Evolutionary conservation across 768 basidiomycete genomes (phyloP), one percentile per base, ranked within the genome.

Genomic region (Collybia sp.): DNA sequence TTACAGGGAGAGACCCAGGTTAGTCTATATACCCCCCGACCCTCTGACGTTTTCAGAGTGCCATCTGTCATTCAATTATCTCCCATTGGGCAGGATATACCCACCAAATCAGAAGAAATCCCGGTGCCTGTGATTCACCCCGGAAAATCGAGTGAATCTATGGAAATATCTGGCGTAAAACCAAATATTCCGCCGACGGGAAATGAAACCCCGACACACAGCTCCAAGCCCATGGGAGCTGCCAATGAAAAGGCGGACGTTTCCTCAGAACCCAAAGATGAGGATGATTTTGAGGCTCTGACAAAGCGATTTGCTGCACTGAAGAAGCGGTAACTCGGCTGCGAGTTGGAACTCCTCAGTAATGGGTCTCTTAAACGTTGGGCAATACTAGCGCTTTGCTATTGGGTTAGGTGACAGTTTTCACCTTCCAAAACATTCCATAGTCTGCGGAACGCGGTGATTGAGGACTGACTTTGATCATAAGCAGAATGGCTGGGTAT

Each of bases 221-320:
- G 33, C n/a, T 55, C 13, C 35, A 37, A 37, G 44, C n/a, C n/a
- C n/a, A 42, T 43, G 38, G 31, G 47, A 51, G 31, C 56, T 53
- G 17, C 53, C 55, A 25, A 55, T 63, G 30, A 62, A 50, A 62
- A 61, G 54, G 49, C 39, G 55, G 17, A 53, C 60, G 31, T 42
- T 55, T 9, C 47, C 59, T 19, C 49, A 65, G 45, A 53, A 70
- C 32, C 60, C 56, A 34, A 55, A 64, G 45, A 58, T 63, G 77
- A 80, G 58, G 83, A 92, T 54, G 85, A 86, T 47, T 89, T 92
- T 55, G 85, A 86, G 33, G 72, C 79, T 16, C 70, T 96, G 42
- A 69, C 84, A 42, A 81, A 78, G 61, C 80, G 93, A 47, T 95
- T 96, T 57, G 90, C 87, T 50, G 85, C 81, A 20, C 66, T 96